A percentile compares a stretch with the other conserved stretches of the same genome.
Evolutionary conservation across 2,329 filamentous ascomycete genomes (phyloP).

Genomic region (Cytospora mali): DNA sequence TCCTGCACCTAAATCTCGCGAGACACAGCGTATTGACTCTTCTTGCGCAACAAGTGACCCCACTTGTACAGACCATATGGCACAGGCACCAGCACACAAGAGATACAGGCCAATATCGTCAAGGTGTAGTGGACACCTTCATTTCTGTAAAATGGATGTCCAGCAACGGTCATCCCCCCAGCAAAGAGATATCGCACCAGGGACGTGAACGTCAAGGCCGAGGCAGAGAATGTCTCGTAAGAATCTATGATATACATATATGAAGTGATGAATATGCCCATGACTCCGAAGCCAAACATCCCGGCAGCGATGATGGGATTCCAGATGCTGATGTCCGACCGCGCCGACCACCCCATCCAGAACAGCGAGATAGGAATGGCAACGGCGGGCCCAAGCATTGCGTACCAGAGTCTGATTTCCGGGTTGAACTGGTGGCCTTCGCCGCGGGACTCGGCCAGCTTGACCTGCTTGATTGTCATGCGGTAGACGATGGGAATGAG

Average conservation of each 20-base stretch:
- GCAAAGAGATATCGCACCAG: conserved; percentile 38
- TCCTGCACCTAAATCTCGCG: conserved; percentile 9
- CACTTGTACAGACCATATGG: conserved; percentile 37
- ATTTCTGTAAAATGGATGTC: conserved; percentile 40
- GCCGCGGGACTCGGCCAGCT: conserved; percentile 14
- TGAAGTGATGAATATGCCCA: conserved; percentile 41
- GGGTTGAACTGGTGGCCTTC: conserved; percentile 39
- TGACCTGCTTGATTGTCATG: conserved; percentile 31
- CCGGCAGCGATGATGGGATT: conserved; percentile 46
- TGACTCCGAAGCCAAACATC: conserved; percentile 50
- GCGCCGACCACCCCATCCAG: conserved; percentile 54
- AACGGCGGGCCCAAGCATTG: conserved; percentile 45
- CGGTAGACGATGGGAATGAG: conserved; percentile 41
- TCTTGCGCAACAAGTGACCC: conserved; percentile 26
- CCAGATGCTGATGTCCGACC: conserved; percentile 46
- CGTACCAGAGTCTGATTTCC: conserved; percentile 46
- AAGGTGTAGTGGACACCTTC: conserved; percentile 40
- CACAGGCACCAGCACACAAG: conserved; percentile 35
- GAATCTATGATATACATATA: conserved; percentile 44
- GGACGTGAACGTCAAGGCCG: conserved; percentile 38
- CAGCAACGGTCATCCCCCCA: conserved; percentile 40
- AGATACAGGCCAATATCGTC: conserved; percentile 38
- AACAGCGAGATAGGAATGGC: conserved; percentile 50
- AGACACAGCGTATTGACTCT: conserved; percentile 27
- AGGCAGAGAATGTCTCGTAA: conserved; percentile 40